Base-by-base conservation (phyloP, 1,284 basidiomycete genomes). In the Sporisorium scitamineum region DNA sequence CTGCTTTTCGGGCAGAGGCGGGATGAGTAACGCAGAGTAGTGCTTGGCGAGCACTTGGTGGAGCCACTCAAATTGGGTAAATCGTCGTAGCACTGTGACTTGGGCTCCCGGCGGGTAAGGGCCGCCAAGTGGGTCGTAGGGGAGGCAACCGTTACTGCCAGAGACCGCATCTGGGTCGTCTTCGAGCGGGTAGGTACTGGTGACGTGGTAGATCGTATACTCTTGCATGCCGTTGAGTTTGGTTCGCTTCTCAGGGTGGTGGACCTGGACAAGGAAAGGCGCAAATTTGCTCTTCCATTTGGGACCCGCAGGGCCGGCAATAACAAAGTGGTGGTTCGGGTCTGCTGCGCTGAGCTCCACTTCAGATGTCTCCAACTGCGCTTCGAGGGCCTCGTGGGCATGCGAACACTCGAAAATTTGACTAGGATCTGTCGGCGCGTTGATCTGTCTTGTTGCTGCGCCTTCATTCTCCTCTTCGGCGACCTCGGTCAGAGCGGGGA, bases 1-100 rank as follows among this genome's bases (percentile, higher is more conserved):
- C 78, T 93, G 91, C 83, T 94, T 93, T 84, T 92, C 91, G 0
- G 93, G 93, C 2, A 94, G 87, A 0, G 92, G 91, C 0, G 93
- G 93, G 1, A 94, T 87, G 2, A 90, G 90, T 41, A 94, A 89
- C 0, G 92, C 92, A 9, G 92, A 91, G 9, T 92, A 88, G 7
- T 90, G 88, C 34, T 90, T 87, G 29, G 88, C 87, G 42, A 94
- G 86, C 3, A 91, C 89, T 1, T 91, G 90, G 73, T 93, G 91
- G 26, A 94, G 88, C 66, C 91, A 89, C 22, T 91, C 90, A 78
- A 95, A 95, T 70, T 94, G 92, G 2, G 92, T 93, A 86, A 92
- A 95, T 11, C 93, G 90, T 16, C 94, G 88, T 24, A 91, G 88
- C 24, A 94, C 93, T 4, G 78, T 82, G 26, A 78, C 50, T 26